Base-by-base conservation (phyloP, 106 monocot species). In the Dioscorea dumetorum region DNA sequence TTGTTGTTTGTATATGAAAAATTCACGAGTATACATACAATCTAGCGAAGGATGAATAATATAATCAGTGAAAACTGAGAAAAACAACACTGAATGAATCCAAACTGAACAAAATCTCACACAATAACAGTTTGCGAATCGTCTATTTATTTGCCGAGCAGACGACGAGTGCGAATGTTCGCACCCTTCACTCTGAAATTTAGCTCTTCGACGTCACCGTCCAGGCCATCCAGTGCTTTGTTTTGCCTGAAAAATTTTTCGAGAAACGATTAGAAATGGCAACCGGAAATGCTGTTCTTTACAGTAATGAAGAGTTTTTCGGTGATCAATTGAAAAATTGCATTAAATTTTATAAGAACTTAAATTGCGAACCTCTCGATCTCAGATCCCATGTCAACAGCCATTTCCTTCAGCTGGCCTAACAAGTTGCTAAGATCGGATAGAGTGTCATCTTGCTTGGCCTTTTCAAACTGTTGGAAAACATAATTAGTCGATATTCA, bases 331-430 rank as follows among this genome's bases (percentile, higher is more conserved):
- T 28, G 28, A 28, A 28, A 28, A 28, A 28, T 28, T 28, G 28
- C 1, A 28, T 28, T 28, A 3, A 28, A 28, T 28, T 28, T 28
- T 28, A 28, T 28, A 28, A 28, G 28, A 28, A 28, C 3, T 28
- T 3, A 3, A 28, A 28, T 28, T 28, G 28, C 48, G 14, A 16
- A 90, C 90, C 80, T 85, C 21, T 83, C 83, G 22, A 90, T 71
- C 70, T 90, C 83, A 24, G 85, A 66, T n/a, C 85, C 90, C 85
- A 90, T 85, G 80, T 90, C 85, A 49, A 83, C 56, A 56, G 90
- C 90, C 82, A 90, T 90, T 68, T 34, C 70, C 67, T 90, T 90
- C 74, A 90, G 74, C 61, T 85, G 60, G 2, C 69, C 90, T 63
- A 90, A 68, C 61, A 88, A 28, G 35, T 82, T 71, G 71, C 90